phyloP scores from a whole-genome alignment of 306 rosid species.

The Pyrus pyrifolia region DNA sequence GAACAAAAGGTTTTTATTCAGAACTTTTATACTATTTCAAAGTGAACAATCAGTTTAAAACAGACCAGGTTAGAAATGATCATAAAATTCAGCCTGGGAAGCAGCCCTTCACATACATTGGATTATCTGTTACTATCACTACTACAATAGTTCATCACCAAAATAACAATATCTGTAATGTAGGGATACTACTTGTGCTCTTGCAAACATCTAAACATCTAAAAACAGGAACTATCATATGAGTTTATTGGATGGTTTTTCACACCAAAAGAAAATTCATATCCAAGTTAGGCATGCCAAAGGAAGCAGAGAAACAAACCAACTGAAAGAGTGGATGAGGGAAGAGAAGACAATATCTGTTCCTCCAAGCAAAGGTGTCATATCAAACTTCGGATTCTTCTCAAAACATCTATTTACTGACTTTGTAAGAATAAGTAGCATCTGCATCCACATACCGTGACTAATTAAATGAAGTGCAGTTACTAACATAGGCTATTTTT shows the following conservation, averaged over 20 bases:
- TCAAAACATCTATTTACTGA: slow-evolving; percentile 87
- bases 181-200: not conserved
- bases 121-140: not conserved
- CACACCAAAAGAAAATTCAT: not conserved
- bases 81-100: not conserved
- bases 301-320: slow-evolving; percentile 70
- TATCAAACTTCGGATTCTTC: slow-evolving; percentile 97
- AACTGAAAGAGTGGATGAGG: slow-evolving; percentile 80
- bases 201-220: not conserved
- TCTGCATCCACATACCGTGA: slow-evolving; percentile 52
- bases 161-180: not conserved
- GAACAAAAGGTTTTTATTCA: not conserved
- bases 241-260: not conserved
- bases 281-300: slow-evolving; percentile 11
- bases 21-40: not conserved
- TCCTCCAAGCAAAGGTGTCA: slow-evolving; percentile 97
- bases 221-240: not conserved
- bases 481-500: slow-evolving; percentile 13
- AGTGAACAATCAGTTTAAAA: not conserved
- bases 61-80: not conserved
- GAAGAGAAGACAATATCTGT: slow-evolving; percentile 94
- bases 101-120: not conserved
- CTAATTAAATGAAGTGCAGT: slow-evolving; percentile 15
- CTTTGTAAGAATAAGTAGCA: slow-evolving; percentile 88
- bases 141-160: not conserved